A percentile compares a stretch with the other conserved stretches of the same genome.
These are phyloP conservation scores for Chimonanthus praecox DNA, from an alignment of 164 flowering plant species.

Conservation along the genomic window DNA sequence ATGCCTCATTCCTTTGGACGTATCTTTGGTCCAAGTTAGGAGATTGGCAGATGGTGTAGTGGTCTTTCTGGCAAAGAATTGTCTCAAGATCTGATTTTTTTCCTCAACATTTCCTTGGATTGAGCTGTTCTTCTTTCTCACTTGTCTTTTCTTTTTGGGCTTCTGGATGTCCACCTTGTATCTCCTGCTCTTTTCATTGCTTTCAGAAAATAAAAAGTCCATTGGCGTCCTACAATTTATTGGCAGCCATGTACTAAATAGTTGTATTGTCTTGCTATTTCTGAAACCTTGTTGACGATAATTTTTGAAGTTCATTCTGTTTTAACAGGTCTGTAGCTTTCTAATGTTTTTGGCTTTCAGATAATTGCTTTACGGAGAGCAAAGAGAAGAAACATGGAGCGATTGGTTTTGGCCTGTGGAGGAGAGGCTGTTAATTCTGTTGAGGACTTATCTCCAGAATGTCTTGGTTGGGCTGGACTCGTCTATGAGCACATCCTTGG, in stretches of 20 bases:
- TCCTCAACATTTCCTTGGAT: neutral
- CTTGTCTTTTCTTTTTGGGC: neutral
- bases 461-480: constrained; percentile 99
- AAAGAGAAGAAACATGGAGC: constrained; percentile 95
- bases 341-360: constrained; percentile 27
- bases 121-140: neutral
- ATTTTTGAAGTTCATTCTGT: neutral
- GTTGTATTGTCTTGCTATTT: neutral
- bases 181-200: too few species aligned
- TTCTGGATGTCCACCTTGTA: too few species aligned
- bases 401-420: constrained; percentile 93
- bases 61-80: too few species aligned
- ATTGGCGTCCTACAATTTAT: too few species aligned
- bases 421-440: constrained; percentile 98
- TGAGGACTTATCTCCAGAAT: constrained; percentile 78
- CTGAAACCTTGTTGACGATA: neutral
- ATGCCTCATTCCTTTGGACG: too few species aligned
- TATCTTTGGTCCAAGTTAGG: too few species aligned
- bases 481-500: constrained; percentile 97
- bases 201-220: too few species aligned
- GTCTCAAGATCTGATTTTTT: too few species aligned
- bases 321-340: constrained; percentile 2
- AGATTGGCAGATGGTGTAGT: too few species aligned
- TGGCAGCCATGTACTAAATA: neutral
- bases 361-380: constrained; percentile 95